A percentile compares a stretch with the other conserved stretches of the same genome.
Conservation (phyloP, 306 rosid genomes). For the Mimosa bimucronata region DNA sequence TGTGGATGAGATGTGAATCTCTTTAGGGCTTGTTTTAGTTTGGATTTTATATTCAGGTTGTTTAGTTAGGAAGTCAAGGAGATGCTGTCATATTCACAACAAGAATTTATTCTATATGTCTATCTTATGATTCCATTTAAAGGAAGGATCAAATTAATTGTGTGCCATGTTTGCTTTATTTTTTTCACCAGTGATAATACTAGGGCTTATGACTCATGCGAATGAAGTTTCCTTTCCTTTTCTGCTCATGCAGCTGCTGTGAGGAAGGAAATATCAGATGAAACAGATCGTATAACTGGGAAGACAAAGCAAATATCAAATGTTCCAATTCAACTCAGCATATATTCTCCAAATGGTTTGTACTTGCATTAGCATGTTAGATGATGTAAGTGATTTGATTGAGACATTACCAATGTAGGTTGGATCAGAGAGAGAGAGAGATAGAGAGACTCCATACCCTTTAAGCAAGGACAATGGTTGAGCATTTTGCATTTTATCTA, state of each 20-base stretch:
- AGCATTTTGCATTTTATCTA: not conserved
- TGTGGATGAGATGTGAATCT: slow-evolving; percentile 17
- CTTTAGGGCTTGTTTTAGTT: not conserved
- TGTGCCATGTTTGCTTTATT: not conserved
- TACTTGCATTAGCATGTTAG: slow-evolving; percentile 29
- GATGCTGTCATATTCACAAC: slow-evolving; percentile 10
- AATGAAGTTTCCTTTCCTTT: slow-evolving; percentile 4
- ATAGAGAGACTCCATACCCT: no score
- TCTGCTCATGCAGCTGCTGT: slow-evolving; percentile 71
- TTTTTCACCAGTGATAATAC: not conserved
- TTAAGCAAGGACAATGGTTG: not conserved
- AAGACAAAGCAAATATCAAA: slow-evolving; percentile 88
- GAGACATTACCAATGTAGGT: not conserved
- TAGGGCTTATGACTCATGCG: not conserved
- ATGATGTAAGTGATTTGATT: slow-evolving; percentile 16
- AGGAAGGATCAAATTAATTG: slow-evolving; percentile 2
- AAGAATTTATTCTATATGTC: not conserved
- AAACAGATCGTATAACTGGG: slow-evolving; percentile 98
- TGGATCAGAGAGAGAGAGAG: not conserved
- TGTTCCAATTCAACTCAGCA: slow-evolving; percentile 95
- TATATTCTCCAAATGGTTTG: slow-evolving; percentile 96
- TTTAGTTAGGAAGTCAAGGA: slow-evolving; percentile 11
- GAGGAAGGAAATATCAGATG: slow-evolving; percentile 92
- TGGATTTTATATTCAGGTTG: slow-evolving; percentile 3
- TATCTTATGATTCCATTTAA: not conserved